phyloP scores from a whole-genome alignment of 2,329 filamentous ascomycete genomes.

The Cercospora canescens region DNA sequence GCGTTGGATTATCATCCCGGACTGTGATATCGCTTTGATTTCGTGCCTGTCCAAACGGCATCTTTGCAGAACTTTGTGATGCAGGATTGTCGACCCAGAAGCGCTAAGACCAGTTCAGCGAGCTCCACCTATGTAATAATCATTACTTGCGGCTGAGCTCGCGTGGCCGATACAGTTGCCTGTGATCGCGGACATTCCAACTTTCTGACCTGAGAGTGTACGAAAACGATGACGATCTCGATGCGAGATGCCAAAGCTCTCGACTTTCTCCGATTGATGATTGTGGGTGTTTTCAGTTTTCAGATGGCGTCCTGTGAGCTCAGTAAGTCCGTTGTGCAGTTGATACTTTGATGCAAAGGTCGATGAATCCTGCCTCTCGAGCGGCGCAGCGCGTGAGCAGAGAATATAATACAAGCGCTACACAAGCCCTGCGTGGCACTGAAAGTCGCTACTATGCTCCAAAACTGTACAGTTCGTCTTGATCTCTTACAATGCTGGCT shows the following conservation, averaged over 20 bases:
- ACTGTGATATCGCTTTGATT: background rate
- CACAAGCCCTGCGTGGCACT: slow-evolving; percentile 11
- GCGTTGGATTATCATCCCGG: background rate
- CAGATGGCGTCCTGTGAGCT: background rate
- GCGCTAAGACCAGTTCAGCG: background rate
- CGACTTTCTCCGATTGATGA: background rate
- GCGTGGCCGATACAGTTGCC: background rate
- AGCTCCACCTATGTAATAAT: background rate
- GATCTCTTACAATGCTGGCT: slow-evolving; percentile 26
- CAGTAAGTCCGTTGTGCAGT: background rate
- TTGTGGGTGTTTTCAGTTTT: background rate
- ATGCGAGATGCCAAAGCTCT: background rate
- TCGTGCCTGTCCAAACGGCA: background rate
- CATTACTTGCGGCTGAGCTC: background rate
- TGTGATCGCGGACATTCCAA: background rate
- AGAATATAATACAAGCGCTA: slow-evolving; percentile 29
- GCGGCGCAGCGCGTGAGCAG: slow-evolving; percentile 14
- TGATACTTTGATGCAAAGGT: background rate
- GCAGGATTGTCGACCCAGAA: background rate
- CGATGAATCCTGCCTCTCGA: background rate
- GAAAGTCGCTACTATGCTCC: slow-evolving; percentile 6
- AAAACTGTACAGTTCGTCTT: slow-evolving; percentile 10
- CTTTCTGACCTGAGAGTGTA: background rate
- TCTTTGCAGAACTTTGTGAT: background rate
- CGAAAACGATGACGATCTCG: background rate